Base-by-base conservation (phyloP, 805 yeast species). In the Pichia scutulata region DNA sequence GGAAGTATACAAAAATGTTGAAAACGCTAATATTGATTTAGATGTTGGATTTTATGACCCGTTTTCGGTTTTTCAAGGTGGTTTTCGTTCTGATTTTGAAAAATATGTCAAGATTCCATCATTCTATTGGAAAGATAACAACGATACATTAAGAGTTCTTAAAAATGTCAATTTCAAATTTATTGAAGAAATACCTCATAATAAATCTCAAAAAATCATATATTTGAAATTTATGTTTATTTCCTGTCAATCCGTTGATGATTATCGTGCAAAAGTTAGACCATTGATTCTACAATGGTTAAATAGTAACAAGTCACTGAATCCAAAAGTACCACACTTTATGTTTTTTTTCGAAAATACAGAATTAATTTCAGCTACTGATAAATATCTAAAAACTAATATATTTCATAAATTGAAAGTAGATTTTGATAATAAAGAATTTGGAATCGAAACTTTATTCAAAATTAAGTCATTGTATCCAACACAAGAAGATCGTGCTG, bases 231-330 rank as follows among this genome's bases (percentile, higher is more conserved):
- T 89, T 21, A 81, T 92, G 71, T 77, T 90, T 50, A 73, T 92
- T 8, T 76, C 76, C 49, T 78, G 84, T 52, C 81, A 78, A 6
- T 78, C 77, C 42, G 64, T 84, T 19, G 98, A 92, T 16, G 78
- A 78, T 1, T 92, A 92, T 64, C 72, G 95, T 52, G 65, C 84
- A 0, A 86, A 84, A 59, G 89, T 86, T 0, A 76, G 99, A 39
- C 96, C 95, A 1, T 70, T 89, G 56, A 79, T 90, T 22, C 76
- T 74, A 44, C 93, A 85, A 56, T 93, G 99, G 98, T 70, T 86
- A 24, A 71, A 75, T 48, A 57, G 72, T 42, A 57, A 70, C 55
- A 57, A 70, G 52, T 50, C 68, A 61, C 46, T 77, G 49, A 74
- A 77, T 2, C 76, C 83, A 10, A 82, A 81, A 46, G 81, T 89